Conservation (phyloP, 2,329 filamentous ascomycete genomes). For the Epichloe gansuensis region DNA sequence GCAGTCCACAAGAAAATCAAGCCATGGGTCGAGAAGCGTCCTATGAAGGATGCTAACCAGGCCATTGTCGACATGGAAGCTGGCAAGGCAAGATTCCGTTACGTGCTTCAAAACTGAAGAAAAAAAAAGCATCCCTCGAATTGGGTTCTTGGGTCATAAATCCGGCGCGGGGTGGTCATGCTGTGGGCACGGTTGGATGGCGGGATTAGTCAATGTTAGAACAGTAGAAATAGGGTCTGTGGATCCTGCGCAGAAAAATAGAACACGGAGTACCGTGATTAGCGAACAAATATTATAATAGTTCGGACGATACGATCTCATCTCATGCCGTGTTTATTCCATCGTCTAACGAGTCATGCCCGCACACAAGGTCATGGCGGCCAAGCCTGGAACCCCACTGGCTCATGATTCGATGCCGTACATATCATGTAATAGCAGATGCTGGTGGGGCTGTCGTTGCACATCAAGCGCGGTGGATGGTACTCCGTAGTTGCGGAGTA, state of each 20-base stretch:
- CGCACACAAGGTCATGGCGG: too few species aligned
- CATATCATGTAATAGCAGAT: too few species aligned
- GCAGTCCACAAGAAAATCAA: conserved; percentile 41
- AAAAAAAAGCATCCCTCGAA: background rate
- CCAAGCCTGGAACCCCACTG: too few species aligned
- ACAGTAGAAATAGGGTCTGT: background rate
- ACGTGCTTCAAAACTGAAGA: conserved; percentile 29
- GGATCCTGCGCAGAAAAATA: background rate
- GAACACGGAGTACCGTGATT: too few species aligned
- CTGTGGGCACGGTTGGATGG: background rate
- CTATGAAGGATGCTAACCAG: conserved; percentile 43
- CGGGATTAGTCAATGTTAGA: background rate
- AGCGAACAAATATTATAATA: too few species aligned
- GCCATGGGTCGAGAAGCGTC: conserved; percentile 42
- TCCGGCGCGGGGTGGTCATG: background rate
- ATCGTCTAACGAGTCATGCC: too few species aligned
- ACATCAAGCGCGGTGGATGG: too few species aligned
- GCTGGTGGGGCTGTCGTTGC: too few species aligned
- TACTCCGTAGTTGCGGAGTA: too few species aligned
- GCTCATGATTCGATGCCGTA: too few species aligned
- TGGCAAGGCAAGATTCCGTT: conserved; percentile 38
- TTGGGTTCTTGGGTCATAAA: background rate
- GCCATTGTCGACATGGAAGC: conserved; percentile 42
- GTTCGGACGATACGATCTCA: too few species aligned
- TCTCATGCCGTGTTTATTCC: too few species aligned